Percentiles rank a stretch among this genome's conserved stretches.
Conservation (phyloP, 1,139 yeast genomes). For the Diutina rugosa region DNA sequence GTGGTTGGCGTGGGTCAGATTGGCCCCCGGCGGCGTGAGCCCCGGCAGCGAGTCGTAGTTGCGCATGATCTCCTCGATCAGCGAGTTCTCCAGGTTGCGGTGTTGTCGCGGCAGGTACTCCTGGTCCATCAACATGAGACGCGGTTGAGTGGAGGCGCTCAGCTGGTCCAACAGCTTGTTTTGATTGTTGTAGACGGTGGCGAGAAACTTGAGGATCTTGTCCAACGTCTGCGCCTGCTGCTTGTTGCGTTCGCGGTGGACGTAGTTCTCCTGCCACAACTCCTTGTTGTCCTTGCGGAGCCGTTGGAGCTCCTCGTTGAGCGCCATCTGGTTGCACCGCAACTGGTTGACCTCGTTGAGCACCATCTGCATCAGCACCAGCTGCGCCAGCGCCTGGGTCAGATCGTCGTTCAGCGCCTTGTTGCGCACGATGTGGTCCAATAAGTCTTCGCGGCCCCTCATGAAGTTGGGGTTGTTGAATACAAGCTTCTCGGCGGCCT, state of each 20-base stretch:
- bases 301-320: slow-evolving; percentile 72
- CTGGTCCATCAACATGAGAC: slow-evolving; percentile 31
- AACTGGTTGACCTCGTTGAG: slow-evolving; percentile 65
- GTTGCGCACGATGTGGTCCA: slow-evolving; percentile 26
- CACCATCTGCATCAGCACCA: slow-evolving; percentile 39
- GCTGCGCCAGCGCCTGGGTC: slow-evolving; percentile 25
- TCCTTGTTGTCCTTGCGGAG: slow-evolving; percentile 80
- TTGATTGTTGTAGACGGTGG: slow-evolving; percentile 44
- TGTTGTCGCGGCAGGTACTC: slow-evolving; percentile 11
- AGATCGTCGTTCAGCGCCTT: slow-evolving; percentile 12
- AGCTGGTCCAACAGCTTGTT: slow-evolving; percentile 5
- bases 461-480: slow-evolving; percentile 8
- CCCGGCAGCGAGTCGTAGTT: slow-evolving; percentile 1
- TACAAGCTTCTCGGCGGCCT: slow-evolving; percentile 9
- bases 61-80: slow-evolving; percentile 2
- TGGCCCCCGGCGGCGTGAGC: not conserved
- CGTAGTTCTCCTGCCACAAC: slow-evolving; percentile 79
- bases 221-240: slow-evolving; percentile 82
- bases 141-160: slow-evolving; percentile 11
- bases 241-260: slow-evolving; percentile 74
- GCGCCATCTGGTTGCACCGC: slow-evolving; percentile 64
- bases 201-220: slow-evolving; percentile 74
- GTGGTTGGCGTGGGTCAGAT: not conserved
- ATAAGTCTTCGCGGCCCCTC: slow-evolving; percentile 16
- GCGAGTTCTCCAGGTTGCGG: not conserved